A percentile compares a stretch with the other conserved stretches of the same genome.
Evolutionary conservation across 2,329 filamentous ascomycete species (phyloP).

Genomic region (Aureobasidium sp.): DNA sequence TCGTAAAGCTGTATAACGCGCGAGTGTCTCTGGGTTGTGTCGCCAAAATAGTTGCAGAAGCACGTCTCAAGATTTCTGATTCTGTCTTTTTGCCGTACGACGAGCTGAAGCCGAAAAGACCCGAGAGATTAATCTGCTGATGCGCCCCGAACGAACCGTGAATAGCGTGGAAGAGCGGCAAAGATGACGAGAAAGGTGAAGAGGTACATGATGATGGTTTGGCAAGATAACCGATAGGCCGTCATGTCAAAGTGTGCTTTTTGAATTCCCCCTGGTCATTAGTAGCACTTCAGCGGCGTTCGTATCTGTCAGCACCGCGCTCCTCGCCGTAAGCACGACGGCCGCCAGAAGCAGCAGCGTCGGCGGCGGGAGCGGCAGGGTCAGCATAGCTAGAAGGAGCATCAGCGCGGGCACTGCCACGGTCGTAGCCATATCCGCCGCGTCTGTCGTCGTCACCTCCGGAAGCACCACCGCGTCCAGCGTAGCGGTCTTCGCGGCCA

Average conservation of each 20-base stretch:
- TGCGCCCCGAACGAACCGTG: conserved; percentile 12
- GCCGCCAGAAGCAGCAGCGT: conserved; percentile 7
- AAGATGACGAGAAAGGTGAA: conserved; percentile 15
- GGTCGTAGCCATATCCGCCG: conserved; percentile 33
- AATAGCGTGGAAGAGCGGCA: conserved; percentile 14
- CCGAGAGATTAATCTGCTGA: conserved; percentile 12
- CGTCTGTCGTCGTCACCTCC: conserved; percentile 27
- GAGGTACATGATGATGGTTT: conserved; percentile 15
- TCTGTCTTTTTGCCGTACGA: conserved; percentile 4
- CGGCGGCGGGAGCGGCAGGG: conserved; percentile 9
- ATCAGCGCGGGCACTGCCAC: conserved; percentile 16
- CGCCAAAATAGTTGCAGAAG: conserved; percentile 12
- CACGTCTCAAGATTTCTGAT: conserved; percentile 13
- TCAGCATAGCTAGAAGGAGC: conserved; percentile 10
- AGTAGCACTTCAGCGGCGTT: conserved; percentile 14
- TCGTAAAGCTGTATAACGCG: conserved; percentile 12
- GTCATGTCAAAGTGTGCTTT: conserved; percentile 9
- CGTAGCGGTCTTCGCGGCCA: conserved; percentile 17
- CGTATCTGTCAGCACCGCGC: conserved; percentile 15
- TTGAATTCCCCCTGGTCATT: conserved; percentile 8
- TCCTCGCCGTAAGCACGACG: conserved; percentile 12
- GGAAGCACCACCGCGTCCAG: conserved; percentile 23
- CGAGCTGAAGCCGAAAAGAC: conserved; percentile 13
- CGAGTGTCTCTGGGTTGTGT: conserved; percentile 6
- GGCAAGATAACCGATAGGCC: conserved; percentile 11